A percentile compares a stretch with the other conserved stretches of the same genome.
Evolutionary conservation across 345 rosid genomes (phyloP).

Genomic region (Salix suchowensis): DNA sequence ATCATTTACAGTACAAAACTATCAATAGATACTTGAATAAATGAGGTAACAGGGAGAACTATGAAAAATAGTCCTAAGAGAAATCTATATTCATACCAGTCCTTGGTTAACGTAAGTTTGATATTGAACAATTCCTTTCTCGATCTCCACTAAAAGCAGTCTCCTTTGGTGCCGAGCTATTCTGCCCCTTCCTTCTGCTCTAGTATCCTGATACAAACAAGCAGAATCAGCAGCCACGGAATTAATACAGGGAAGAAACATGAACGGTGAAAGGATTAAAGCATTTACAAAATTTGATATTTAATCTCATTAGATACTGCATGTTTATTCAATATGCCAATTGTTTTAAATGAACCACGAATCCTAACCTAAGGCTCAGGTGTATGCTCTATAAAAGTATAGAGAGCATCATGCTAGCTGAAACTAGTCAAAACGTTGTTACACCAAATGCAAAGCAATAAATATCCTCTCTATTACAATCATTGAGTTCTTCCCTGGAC

Average conservation of each 20-base stretch:
- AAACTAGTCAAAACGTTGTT: too few species aligned
- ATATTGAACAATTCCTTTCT: slow-evolving; percentile 73
- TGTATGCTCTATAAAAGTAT: too few species aligned
- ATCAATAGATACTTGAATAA: neutral
- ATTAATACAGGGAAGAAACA: neutral
- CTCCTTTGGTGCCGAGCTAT: slow-evolving; percentile 77
- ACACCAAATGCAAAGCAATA: too few species aligned
- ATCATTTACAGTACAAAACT: too few species aligned
- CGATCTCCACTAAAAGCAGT: slow-evolving; percentile 72
- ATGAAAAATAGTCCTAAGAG: neutral
- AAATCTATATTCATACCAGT: slow-evolving; percentile 44
- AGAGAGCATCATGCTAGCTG: too few species aligned
- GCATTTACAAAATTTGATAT: neutral
- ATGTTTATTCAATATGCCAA: too few species aligned
- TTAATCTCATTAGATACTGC: too few species aligned
- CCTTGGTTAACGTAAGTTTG: slow-evolving; percentile 75
- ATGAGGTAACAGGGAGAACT: neutral
- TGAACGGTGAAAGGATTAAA: neutral
- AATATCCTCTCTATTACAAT: too few species aligned
- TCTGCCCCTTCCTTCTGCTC: slow-evolving; percentile 91
- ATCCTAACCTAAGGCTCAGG: too few species aligned
- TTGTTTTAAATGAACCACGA: too few species aligned
- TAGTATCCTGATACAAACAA: slow-evolving; percentile 56
- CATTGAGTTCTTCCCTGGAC: too few species aligned
- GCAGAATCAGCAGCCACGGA: neutral